Percentiles rank a stretch among this genome's conserved stretches.
Evolutionary conservation across 2,329 filamentous ascomycete species (phyloP).

Genomic region (Fusarium dlaminii): DNA sequence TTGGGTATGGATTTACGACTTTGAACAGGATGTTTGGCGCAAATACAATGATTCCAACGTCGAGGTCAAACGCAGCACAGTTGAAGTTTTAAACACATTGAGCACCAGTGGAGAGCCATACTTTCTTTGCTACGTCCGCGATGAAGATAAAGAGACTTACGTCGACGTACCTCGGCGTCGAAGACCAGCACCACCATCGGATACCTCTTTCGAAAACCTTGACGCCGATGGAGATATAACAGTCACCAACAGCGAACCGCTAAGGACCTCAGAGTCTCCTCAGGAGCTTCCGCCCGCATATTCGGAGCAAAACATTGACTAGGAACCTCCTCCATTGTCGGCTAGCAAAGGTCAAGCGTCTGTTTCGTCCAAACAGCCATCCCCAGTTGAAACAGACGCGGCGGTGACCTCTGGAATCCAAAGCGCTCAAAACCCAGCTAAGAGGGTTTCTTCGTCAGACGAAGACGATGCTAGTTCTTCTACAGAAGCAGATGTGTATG

Average conservation of each 20-base stretch:
- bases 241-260: constrained; percentile 18
- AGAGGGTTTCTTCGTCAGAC: neutral
- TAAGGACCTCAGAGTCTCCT: neutral
- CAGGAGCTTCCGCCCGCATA: constrained; percentile 31
- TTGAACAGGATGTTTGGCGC: constrained; percentile 82
- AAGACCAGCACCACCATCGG: constrained; percentile 20
- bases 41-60: constrained; percentile 94
- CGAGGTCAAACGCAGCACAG: constrained; percentile 70
- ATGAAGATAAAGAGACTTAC: constrained; percentile 66
- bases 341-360: neutral
- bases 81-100: constrained; percentile 74
- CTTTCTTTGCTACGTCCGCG: constrained; percentile 84
- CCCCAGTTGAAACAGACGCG: too few species aligned
- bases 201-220: constrained; percentile 5
- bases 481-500: neutral
- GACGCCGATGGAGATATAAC: constrained; percentile 42
- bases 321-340: constrained; percentile 14
- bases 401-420: neutral
- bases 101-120: constrained; percentile 80
- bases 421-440: neutral
- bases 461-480: neutral
- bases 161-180: constrained; percentile 58
- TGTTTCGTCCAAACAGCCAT: neutral
- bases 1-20: constrained; percentile 96
- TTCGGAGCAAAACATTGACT: constrained; percentile 23